Evolutionary conservation across 768 basidiomycete species (phyloP), one percentile per base, ranked within the genome.

Genomic region (Crucibulum laeve): DNA sequence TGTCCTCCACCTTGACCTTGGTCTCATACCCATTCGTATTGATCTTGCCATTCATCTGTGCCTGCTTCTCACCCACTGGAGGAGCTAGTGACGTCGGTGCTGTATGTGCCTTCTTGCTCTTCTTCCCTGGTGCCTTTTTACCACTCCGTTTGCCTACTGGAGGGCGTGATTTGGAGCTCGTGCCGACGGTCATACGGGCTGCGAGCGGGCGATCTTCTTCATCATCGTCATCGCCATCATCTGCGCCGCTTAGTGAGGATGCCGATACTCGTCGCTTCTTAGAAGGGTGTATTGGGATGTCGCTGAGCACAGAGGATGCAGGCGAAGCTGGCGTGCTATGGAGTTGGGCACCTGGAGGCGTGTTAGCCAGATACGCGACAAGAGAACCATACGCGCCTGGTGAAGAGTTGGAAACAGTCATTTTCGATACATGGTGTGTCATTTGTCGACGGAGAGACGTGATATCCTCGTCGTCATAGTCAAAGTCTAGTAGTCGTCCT

Each of bases 401-500:
- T 17, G 82, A 79, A 18, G 74, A 71, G 17, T 71, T 53, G 24
- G n/a, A n/a, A n/a, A 67, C 52, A 15, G 42, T 21, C 33, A 17
- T 36, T 10, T 15, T 28, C 15, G 42, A 43, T 34, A 17, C 5
- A 0, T 76, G 73, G 25, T 76, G 59, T 42, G 63, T 65, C 79
- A 91, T 84, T 61, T 87, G 86, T 53, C 79, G 78, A 47, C 84
- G 77, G 44, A 90, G 59, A 14, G 84, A 82, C 21, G 69, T 55
- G 34, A 91, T 80, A 49, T 83, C 80, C 15, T 79, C 79, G 60
- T 91, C 82, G 10, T 67, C 67, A 59, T 90, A 90, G 38, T 74
- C 70, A 53, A 93, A 93, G 63, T 91, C 85, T n/a, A 87, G 70
- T 7, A 94, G 69, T 54, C 79, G 79, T 38, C 80, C 81, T 24